Evolutionary conservation across 78 protist genomes (phyloP).

Genomic region (Dictyostelium citrinum): DNA sequence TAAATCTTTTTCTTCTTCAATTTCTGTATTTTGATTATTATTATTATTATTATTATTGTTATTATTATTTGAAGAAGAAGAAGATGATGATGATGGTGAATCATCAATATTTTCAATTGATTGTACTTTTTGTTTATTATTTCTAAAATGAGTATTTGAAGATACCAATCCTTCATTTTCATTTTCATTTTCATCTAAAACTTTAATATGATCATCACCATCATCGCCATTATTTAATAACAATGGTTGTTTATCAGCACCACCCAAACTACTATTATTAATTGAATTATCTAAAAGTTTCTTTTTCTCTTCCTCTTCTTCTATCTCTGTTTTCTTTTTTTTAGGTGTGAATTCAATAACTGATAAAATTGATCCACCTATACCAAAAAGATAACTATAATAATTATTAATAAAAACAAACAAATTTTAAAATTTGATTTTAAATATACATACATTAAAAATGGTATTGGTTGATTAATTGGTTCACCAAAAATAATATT

Average conservation of each 20-base stretch:
- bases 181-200: neutral
- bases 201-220: neutral
- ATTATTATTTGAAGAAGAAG: neutral
- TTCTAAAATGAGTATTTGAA: neutral
- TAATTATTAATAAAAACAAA: neutral
- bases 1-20: neutral
- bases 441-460: constrained; percentile 9
- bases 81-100: neutral
- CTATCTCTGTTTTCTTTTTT: neutral
- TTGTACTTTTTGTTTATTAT: neutral
- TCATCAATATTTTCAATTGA: constrained; percentile 27
- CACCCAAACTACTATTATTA: neutral
- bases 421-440: neutral
- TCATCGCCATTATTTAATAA: neutral
- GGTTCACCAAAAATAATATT: constrained; percentile 60
- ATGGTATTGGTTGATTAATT: constrained; percentile 39
- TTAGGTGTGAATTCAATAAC: constrained; percentile 65
- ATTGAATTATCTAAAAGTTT: neutral
- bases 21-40: neutral
- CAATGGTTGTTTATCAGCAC: neutral
- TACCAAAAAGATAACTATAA: constrained; percentile 68
- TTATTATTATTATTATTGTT: neutral
- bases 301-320: neutral
- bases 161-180: neutral
- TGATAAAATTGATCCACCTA: constrained; percentile 70